Base-by-base conservation (phyloP, 306 rosid genomes). In the Dalbergia oliveri region DNA sequence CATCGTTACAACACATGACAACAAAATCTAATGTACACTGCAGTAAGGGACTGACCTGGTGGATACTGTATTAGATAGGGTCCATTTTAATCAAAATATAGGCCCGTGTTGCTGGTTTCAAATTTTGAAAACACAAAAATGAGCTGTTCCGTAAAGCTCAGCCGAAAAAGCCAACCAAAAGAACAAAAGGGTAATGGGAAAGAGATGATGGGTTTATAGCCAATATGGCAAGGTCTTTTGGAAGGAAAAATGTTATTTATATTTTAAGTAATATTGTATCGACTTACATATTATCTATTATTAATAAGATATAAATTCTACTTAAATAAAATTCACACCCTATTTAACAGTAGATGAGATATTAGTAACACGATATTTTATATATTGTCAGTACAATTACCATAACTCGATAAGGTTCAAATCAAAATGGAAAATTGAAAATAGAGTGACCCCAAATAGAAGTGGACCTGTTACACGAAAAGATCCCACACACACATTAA, bases 361-460 rank as follows among this genome's bases (percentile, higher is more conserved):
- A n/a, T n/a, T n/a, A n/a, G n/a, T n/a, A n/a, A 21, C 23, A 21
- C 23, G 1, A 21, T 21, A 21, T 21, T 21, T 1, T 21, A 21
- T 21, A 1, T 21, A 21, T 21, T 21, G 23, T 21, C 1, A 21
- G 23, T 21, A 21, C 23, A 21, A 0, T 0, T 21, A 21, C 0
- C 23, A 21, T 21, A 21, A 21, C 1, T 21, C 1, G 23, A 21
- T 77, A 21, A 45, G 12, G 41, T 72, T 73, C 77, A 70, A 66
- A 77, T 59, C 77, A 81, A 26, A 85, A 50, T 66, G 78, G 65
- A 81, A 73, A 82, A 79, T 89, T 88, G 70, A 85, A 86, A 89
- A 70, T 69, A 69, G 12, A 73, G 9, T 14, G n/a, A 45, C 83
- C 41, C 72, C 63, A 64, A 65, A 50, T 54, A 11, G 19, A 4